These are phyloP conservation scores for Fraxinus americana DNA, from an alignment of 257 asterid genomes.

Conservation along the genomic window DNA sequence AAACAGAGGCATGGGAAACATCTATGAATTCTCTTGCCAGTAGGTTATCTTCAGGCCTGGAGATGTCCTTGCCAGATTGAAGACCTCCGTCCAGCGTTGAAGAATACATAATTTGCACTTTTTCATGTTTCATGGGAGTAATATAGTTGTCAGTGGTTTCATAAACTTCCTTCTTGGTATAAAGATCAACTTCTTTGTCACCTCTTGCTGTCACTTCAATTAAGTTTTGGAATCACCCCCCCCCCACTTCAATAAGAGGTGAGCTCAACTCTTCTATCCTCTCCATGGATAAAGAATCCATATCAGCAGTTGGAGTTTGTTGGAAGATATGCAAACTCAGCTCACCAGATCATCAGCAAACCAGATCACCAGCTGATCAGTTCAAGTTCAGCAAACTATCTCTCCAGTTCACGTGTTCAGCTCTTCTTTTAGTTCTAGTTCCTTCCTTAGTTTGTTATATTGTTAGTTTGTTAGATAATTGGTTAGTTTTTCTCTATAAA, in stretches of 20 bases:
- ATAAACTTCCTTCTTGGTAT: conserved; percentile 29
- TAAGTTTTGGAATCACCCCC: conserved; percentile 23
- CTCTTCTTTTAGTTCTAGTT: no score
- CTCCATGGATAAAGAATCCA: conserved; percentile 26
- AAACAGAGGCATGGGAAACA: conserved; percentile 25
- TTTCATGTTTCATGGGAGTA: conserved; percentile 39
- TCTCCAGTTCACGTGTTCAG: no score
- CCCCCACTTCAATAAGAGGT: conserved; percentile 32
- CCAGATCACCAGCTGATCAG: no score
- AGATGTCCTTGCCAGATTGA: conserved; percentile 30
- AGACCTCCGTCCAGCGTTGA: conserved; percentile 34
- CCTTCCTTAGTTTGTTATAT: no score
- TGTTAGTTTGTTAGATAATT: no score
- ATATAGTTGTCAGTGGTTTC: conserved; percentile 33
- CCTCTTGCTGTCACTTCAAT: conserved; percentile 29
- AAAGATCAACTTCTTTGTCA: conserved; percentile 31
- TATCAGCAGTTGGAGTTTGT: conserved; percentile 28
- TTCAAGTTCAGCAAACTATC: no score
- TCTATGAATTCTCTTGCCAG: conserved; percentile 30
- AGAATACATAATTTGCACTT: conserved; percentile 30
- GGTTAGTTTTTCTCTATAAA: no score
- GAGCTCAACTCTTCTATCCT: conserved; percentile 33
- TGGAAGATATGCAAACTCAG: no score
- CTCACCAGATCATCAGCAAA: no score
- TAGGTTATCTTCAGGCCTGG: conserved; percentile 33